phyloP scores from a whole-genome alignment of 2,329 filamentous ascomycete genomes.

The Drechslerella stenobrocha region DNA sequence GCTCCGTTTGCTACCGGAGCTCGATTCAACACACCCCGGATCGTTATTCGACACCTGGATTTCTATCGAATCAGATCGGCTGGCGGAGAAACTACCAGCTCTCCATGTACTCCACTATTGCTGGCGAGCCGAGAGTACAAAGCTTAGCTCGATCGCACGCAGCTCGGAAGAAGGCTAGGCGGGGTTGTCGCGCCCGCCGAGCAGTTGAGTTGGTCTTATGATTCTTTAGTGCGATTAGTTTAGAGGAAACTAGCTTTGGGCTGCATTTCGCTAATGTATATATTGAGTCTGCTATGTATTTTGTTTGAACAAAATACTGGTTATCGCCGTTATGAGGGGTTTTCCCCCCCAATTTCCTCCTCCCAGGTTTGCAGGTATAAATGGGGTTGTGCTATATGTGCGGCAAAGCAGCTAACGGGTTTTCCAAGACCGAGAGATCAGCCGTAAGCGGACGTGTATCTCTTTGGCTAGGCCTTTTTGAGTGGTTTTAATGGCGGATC shows the following conservation, averaged over 20 bases:
- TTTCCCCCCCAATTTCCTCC: not conserved
- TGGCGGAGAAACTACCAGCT: conserved; percentile 14
- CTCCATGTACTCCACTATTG: conserved; percentile 4
- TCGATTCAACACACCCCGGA: conserved; percentile 9
- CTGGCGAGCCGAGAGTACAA: conserved; percentile 16
- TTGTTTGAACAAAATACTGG: too few relatives aligned
- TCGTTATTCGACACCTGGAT: conserved; percentile 3
- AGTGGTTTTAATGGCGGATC: not conserved
- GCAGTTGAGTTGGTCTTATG: too few relatives aligned
- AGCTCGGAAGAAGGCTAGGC: too few relatives aligned
- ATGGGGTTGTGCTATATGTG: not conserved
- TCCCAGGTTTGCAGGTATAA: not conserved
- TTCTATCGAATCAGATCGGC: conserved; percentile 37
- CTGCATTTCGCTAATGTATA: not conserved
- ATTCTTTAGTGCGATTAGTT: not conserved
- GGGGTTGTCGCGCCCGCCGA: too few relatives aligned
- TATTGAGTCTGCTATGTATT: not conserved
- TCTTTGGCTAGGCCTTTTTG: not conserved
- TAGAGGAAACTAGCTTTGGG: not conserved
- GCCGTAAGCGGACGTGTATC: not conserved
- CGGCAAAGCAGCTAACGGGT: not conserved
- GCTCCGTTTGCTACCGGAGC: conserved; percentile 30
- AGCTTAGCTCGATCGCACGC: not conserved
- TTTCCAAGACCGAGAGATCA: not conserved
- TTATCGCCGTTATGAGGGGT: conserved; percentile 23